Evolutionary conservation across 1,284 basidiomycete species (phyloP).

Genomic region (Leccinum pachyderme): DNA sequence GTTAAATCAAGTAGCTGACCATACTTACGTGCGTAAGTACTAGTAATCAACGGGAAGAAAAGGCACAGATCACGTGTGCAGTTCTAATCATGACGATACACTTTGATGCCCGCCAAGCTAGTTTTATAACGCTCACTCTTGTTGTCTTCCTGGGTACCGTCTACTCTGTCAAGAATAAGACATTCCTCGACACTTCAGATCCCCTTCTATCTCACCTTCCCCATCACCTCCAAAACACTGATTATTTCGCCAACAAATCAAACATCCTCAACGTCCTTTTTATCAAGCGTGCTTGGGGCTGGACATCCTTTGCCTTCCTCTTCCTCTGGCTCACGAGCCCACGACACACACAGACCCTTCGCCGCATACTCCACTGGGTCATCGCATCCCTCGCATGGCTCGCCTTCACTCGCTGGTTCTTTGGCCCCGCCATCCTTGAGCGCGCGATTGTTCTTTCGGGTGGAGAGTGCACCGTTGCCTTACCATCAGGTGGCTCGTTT

Average conservation of each 20-base stretch:
- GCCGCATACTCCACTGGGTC: conserved; percentile 56
- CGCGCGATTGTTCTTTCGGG: conserved; percentile 76
- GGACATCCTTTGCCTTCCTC: conserved; percentile 77
- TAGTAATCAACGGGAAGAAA: too few species aligned
- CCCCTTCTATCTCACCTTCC: conserved; percentile 64
- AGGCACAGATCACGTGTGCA: too few species aligned
- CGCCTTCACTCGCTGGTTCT: conserved; percentile 86
- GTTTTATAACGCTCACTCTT: conserved; percentile 33
- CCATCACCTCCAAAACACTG: conserved; percentile 61
- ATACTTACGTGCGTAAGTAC: too few species aligned
- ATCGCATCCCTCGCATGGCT: conserved; percentile 71
- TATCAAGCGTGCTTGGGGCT: conserved; percentile 91
- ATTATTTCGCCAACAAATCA: conserved; percentile 81
- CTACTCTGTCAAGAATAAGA: conserved; percentile 51
- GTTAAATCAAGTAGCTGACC: too few species aligned
- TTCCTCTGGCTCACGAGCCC: conserved; percentile 56
- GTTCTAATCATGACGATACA: conserved; percentile 22
- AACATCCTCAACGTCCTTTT: conserved; percentile 85
- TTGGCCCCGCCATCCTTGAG: conserved; percentile 82
- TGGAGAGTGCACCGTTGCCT: conserved; percentile 72
- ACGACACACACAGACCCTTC: conserved; percentile 40
- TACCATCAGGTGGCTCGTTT: conserved; percentile 57
- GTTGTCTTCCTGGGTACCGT: conserved; percentile 50
- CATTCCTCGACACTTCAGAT: conserved; percentile 69
- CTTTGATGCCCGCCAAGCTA: conserved; percentile 23